Conservation (phyloP, 2,329 filamentous ascomycete genomes). For the Sarocladiaceae sp. region DNA sequence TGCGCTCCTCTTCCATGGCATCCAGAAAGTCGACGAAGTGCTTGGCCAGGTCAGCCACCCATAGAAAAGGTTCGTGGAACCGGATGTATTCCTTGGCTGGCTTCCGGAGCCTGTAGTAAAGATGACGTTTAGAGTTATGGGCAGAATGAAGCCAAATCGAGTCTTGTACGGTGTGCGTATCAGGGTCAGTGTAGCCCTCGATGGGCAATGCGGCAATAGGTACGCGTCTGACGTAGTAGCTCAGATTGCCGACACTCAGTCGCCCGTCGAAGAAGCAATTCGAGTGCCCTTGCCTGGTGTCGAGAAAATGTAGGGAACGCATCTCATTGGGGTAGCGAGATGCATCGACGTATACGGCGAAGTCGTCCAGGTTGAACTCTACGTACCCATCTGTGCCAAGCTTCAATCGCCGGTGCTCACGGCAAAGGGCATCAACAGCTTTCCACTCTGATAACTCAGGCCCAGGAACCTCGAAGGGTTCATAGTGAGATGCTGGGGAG, state of each 20-base stretch:
- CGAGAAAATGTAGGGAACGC: constrained; percentile 46
- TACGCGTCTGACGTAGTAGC: constrained; percentile 47
- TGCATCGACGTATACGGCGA: constrained; percentile 47
- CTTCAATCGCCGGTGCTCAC: constrained; percentile 9
- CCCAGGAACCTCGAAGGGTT: constrained; percentile 23
- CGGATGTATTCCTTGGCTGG: constrained; percentile 55
- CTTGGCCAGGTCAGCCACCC: constrained; percentile 66
- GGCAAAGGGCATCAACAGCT: constrained; percentile 10
- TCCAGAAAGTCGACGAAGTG: constrained; percentile 63
- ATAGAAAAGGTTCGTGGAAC: constrained; percentile 59
- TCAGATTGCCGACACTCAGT: constrained; percentile 36
- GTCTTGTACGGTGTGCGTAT: constrained; percentile 38
- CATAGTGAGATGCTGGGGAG: constrained; percentile 19
- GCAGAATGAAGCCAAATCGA: constrained; percentile 60
- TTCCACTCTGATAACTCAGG: constrained; percentile 18
- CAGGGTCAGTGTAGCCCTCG: constrained; percentile 53
- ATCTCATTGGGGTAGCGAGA: constrained; percentile 40
- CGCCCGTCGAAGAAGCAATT: constrained; percentile 55
- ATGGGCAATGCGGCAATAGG: constrained; percentile 55
- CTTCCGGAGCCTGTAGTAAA: constrained; percentile 58
- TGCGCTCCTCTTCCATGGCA: constrained; percentile 21
- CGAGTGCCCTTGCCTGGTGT: constrained; percentile 25
- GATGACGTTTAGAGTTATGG: constrained; percentile 27
- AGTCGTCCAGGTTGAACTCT: constrained; percentile 50
- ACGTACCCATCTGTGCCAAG: constrained; percentile 22